Base-by-base conservation (phyloP, 2,329 filamentous ascomycete genomes). In the Thermoascus crustaceus region DNA sequence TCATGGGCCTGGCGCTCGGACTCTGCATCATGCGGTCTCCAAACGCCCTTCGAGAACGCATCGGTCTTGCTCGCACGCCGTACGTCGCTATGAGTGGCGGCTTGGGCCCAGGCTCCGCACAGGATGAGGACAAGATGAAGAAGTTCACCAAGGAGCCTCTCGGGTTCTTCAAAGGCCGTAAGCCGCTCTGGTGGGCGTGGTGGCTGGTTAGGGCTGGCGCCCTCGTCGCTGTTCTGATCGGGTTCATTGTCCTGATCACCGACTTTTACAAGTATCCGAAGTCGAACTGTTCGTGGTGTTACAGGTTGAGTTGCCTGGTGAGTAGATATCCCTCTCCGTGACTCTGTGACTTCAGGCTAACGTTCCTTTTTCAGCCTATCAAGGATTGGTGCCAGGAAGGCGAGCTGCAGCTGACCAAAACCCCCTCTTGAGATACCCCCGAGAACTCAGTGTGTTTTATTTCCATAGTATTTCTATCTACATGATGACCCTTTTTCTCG, bases 151-250 rank as follows among this genome's bases (percentile, higher is more conserved):
- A 67, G 43, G 54, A 67, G 35, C 71, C 72, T 0, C 45, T 75
- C 0, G 79, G 77, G 4, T 95, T 95, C 63, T 96, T 96, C 67
- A 89, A 88, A 58, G 86, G 85, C 13, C 76, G 91, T 11, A 94
- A 94, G 58, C 82, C 84, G 14, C 71, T 94, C 5, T 98, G 91
- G 91, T 98, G 91, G 91, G 82, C 69, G 4, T 98, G 91, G 91
- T 96, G 89, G 89, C 62, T 94, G 14, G 72, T 96, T 18, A 76
- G 91, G 11, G 84, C 75, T 1, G 85, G 74, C 0, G 80, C 82
- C 16, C 66, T 98, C 34, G 73, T 94, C 5, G 73, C 79, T n/a
- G 82, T 88, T 21, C 69, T 94, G 22, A 73, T 94, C 25, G 81
- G 82, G 1, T 95, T 96, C 57, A 83, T 94, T 42, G 66, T 95